phyloP scores from a whole-genome alignment of 148 eudicot species.

The Camellia sinensis region DNA sequence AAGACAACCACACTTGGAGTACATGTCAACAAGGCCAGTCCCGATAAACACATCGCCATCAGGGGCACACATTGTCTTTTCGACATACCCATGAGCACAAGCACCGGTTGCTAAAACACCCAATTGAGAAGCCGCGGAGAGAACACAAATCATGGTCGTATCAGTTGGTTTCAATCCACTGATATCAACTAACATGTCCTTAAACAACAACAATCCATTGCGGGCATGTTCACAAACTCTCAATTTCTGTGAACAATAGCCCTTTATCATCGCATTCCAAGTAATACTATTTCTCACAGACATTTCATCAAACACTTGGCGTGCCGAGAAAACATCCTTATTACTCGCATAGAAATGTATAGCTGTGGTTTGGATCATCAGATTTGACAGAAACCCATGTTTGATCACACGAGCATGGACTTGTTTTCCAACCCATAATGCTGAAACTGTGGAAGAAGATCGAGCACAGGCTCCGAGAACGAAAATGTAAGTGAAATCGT shows the following conservation, averaged over 20 bases:
- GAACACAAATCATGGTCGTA: constrained; percentile 49
- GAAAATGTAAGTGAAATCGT: constrained; percentile 46
- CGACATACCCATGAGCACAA: constrained; percentile 54
- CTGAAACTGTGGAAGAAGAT: constrained; percentile 16
- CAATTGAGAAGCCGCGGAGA: constrained; percentile 51
- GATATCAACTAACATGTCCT: constrained; percentile 37
- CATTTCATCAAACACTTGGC: constrained; percentile 66
- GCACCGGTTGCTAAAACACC: constrained; percentile 44
- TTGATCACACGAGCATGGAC: constrained; percentile 39
- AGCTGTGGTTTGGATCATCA: constrained; percentile 41
- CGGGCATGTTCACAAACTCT: constrained; percentile 20
- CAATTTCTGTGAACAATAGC: constrained; percentile 44
- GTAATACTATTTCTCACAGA: constrained; percentile 36
- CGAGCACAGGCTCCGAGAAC: constrained; percentile 65
- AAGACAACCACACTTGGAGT: constrained; percentile 61
- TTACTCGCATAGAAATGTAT: constrained; percentile 52
- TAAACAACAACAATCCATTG: constrained; percentile 34
- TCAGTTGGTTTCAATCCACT: constrained; percentile 30
- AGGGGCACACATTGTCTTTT: constrained; percentile 29
- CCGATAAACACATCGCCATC: constrained; percentile 50
- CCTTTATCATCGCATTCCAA: constrained; percentile 68
- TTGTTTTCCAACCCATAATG: constrained; percentile 47
- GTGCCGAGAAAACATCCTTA: constrained; percentile 30
- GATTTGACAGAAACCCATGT: constrained; percentile 30
- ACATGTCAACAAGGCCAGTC: constrained; percentile 61